Percentiles rank a stretch among this genome's conserved stretches.
phyloP scores from a whole-genome alignment of 75 land plant genomes.

The Sequoia sempervirens region DNA sequence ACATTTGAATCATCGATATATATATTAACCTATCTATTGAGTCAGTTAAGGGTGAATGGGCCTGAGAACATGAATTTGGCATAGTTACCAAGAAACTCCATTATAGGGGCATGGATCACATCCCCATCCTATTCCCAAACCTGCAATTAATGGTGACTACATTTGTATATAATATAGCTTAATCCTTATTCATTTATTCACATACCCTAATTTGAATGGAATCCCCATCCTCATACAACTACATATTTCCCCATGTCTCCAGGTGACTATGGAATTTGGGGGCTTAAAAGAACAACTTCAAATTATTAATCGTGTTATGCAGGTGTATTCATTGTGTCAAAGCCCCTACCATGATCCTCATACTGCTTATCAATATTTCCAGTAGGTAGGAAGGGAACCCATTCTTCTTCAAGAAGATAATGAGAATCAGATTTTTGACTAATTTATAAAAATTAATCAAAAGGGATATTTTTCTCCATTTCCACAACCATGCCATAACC shows the following conservation, averaged over 20 bases:
- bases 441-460: neutral
- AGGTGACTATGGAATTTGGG: neutral
- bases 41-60: neutral
- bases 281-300: neutral
- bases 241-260: no score
- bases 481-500: neutral
- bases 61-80: neutral
- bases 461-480: neutral
- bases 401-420: neutral
- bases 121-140: no score
- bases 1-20: neutral
- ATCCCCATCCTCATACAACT: no score
- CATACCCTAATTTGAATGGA: no score
- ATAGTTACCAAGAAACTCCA: no score
- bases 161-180: no score
- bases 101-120: no score
- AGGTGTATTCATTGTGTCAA: neutral
- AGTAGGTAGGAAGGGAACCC: neutral
- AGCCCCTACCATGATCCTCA: neutral
- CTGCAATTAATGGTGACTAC: no score
- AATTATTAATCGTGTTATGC: neutral
- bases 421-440: neutral
- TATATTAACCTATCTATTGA: neutral
- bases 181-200: no score
- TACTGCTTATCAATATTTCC: neutral